A percentile compares a stretch with the other conserved stretches of the same genome.
Conservation (phyloP, 73 alveolate species). For the Paramecium pentaurelia region DNA sequence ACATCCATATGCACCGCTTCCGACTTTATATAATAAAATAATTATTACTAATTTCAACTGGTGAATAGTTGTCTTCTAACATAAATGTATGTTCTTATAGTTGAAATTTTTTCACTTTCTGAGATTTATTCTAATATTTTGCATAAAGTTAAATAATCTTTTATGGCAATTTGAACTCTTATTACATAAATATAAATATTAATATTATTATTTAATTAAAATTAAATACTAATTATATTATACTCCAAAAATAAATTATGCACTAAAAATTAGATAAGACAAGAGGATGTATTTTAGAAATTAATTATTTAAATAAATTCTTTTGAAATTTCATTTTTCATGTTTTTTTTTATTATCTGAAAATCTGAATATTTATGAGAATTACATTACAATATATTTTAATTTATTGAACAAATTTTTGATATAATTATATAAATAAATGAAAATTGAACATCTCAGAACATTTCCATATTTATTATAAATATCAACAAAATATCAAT, state of each 20-base stretch:
- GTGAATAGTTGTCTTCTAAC: constrained; percentile 36
- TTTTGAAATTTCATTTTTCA: background rate
- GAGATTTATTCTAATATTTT: constrained; percentile 1
- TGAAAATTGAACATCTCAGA: background rate
- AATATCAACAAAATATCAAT: background rate
- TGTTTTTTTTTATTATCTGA: too few relatives aligned
- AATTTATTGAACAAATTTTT: too few relatives aligned
- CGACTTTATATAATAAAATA: constrained; percentile 20
- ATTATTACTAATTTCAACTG: constrained; percentile 12
- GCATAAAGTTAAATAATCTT: constrained; percentile 10
- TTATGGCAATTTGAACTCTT: constrained; percentile 32
- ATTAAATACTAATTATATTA: background rate
- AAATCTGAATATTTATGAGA: background rate
- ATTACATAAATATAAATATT: background rate
- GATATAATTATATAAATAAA: too few relatives aligned
- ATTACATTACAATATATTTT: too few relatives aligned
- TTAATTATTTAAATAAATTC: background rate
- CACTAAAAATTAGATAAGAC: background rate
- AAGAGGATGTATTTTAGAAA: background rate
- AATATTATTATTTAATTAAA: background rate
- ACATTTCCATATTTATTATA: background rate
- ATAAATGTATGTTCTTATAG: constrained; percentile 17
- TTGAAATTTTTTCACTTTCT: constrained; percentile 33
- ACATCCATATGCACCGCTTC: constrained; percentile 87
- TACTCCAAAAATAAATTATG: background rate